Conservation (phyloP, 2,329 filamentous ascomycete species). For the Colletotrichum sansevieriae region DNA sequence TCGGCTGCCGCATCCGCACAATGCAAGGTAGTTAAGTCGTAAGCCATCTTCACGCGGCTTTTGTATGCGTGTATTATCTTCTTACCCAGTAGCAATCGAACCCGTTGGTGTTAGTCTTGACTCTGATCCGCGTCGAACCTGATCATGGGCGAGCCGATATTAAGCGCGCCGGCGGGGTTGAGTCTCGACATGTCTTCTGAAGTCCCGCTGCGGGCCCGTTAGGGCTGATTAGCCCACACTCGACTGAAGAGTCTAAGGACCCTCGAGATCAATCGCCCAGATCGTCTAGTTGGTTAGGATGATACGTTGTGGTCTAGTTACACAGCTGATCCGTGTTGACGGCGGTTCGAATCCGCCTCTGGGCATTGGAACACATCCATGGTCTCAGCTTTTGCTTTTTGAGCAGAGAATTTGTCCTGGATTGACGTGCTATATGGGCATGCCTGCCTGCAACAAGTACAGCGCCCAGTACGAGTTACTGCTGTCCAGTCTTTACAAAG, state of each 20-base stretch:
- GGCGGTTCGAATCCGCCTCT: conserved; percentile 42
- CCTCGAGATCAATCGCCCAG: conserved; percentile 28
- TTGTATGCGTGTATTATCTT: background rate
- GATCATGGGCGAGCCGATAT: background rate
- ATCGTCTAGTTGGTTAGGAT: conserved; percentile 42
- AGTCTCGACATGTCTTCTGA: too few species aligned
- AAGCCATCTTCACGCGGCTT: background rate
- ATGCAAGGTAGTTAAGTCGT: conserved; percentile 50
- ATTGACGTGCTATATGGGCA: too few species aligned
- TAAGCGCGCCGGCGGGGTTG: too few species aligned
- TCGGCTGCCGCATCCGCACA: conserved; percentile 47
- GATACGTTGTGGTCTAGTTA: conserved; percentile 41
- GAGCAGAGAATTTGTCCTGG: too few species aligned
- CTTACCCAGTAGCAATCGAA: background rate
- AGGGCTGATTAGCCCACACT: conserved; percentile 21
- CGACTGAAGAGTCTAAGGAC: accelerated
- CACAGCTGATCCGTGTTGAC: conserved; percentile 40
- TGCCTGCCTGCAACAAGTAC: too few species aligned
- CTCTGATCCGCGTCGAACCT: background rate
- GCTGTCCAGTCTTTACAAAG: too few species aligned
- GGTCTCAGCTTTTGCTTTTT: conserved; percentile 4
- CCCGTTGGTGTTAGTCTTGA: too few species aligned
- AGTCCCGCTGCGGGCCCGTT: conserved; percentile 25
- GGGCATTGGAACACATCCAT: background rate
- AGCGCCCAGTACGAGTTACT: too few species aligned